Conservation (phyloP, 495 filamentous ascomycete species). For the Xylaria palmicola region DNA sequence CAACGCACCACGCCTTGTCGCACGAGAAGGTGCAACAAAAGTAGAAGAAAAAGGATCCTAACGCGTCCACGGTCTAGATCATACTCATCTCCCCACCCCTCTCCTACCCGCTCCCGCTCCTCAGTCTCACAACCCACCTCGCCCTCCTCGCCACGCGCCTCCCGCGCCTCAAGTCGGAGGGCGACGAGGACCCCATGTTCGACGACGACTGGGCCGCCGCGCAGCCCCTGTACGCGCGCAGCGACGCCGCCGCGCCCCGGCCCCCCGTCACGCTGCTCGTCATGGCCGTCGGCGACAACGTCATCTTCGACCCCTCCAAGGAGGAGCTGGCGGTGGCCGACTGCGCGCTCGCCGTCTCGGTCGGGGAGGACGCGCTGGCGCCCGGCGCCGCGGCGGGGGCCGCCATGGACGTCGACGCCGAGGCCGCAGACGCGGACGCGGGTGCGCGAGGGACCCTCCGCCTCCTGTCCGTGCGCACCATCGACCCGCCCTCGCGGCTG, state of each 20-base stretch:
- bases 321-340: constrained; percentile 94
- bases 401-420: constrained; percentile 30
- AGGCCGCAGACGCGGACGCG: constrained; percentile 20
- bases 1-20: neutral
- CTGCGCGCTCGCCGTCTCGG: constrained; percentile 75
- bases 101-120: constrained; percentile 87
- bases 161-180: constrained; percentile 76
- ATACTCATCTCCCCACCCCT: constrained; percentile 88
- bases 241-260: constrained; percentile 27
- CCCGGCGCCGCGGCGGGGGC: neutral
- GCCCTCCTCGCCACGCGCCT: constrained; percentile 88
- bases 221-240: constrained; percentile 66
- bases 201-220: constrained; percentile 95
- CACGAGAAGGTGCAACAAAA: neutral
- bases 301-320: constrained; percentile 88
- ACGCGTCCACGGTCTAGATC: constrained; percentile 55
- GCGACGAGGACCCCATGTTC: constrained; percentile 94
- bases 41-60: constrained; percentile 9
- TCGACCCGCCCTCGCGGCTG: constrained; percentile 57
- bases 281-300: constrained; percentile 78
- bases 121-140: constrained; percentile 90
- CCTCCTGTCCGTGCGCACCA: constrained; percentile 67
- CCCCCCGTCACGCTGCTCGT: constrained; percentile 90
- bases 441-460: no score
- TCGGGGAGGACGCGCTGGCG: constrained; percentile 40